These are phyloP conservation scores for Cerioporus squamosus DNA, from an alignment of 1,284 basidiomycete species.

Conservation along the genomic window DNA sequence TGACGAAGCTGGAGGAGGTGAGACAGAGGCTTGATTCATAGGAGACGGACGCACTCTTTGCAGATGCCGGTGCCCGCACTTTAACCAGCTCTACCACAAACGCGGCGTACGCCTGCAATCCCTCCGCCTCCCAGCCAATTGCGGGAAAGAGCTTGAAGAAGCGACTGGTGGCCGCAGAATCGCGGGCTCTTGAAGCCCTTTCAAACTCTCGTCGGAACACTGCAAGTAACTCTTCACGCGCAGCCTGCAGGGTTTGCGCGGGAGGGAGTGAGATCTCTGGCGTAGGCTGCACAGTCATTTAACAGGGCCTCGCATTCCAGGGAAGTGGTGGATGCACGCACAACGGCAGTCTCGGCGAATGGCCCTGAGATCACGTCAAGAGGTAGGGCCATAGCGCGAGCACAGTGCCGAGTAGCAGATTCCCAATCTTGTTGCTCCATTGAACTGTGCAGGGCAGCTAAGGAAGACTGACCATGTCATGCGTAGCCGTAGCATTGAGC, in stretches of 20 bases:
- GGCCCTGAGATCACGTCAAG: constrained; percentile 77
- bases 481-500: not conserved
- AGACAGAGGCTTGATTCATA: not conserved
- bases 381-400: constrained; percentile 87
- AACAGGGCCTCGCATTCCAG: constrained; percentile 5
- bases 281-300: constrained; percentile 69
- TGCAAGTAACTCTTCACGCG: constrained; percentile 76
- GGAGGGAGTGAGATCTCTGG: constrained; percentile 88
- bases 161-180: constrained; percentile 87
- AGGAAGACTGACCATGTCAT: constrained; percentile 63
- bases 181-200: constrained; percentile 76
- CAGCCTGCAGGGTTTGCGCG: constrained; percentile 76
- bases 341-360: constrained; percentile 89
- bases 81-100: constrained; percentile 94
- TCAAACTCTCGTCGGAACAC: constrained; percentile 84
- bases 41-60: constrained; percentile 65
- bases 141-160: constrained; percentile 98
- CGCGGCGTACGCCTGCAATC: constrained; percentile 90
- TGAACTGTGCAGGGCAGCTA: constrained; percentile 74
- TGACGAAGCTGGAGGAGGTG: constrained; percentile 68
- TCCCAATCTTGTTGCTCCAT: constrained; percentile 96
- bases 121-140: constrained; percentile 90
- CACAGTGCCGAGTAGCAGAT: constrained; percentile 88
- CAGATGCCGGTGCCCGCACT: constrained; percentile 72
- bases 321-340: constrained; percentile 43